Evolutionary conservation across 2,329 filamentous ascomycete genomes (phyloP), one percentile per base, ranked within the genome.

Genomic region (Scorias spongiosa): DNA sequence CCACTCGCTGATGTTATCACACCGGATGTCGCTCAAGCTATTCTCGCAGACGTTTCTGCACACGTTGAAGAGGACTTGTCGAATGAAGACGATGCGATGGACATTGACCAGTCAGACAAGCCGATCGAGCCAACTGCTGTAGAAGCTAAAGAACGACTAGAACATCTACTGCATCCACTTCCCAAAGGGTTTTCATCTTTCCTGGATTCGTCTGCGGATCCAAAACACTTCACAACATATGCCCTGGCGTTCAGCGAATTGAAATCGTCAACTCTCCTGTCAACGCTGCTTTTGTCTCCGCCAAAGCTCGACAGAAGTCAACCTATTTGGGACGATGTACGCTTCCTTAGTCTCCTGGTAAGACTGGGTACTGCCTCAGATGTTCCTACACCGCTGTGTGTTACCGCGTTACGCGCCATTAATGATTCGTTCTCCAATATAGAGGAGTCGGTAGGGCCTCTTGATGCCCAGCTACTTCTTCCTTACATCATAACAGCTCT

Each of bases 401-500:
- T 26, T 26, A 26, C 20, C 7, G 20, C 20, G 3, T 7, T 26
- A 26, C 20, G 20, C 20, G 20, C 20, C 20, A 26, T 26, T 26
- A 26, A 26, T 7, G 20, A 26, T 7, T 26, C 20, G 20, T 7
- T 26, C 3, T 26, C 20, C 20, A 26, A 26, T 7, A 7, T 26
- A 26, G 20, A 26, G 20, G 20, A 26, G 20, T 26, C 20, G 20
- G 7, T 7, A 26, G 20, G 40, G 17, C 11, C 32, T 12, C 15
- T 45, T 2, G 57, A 94, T 57, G 71, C 88, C 41, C 89, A 96
- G 58, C 75, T 77, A 10, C 60, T 95, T 14, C 58, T 94, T n/a
- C 89, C 89, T 2, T 95, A 93, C 63, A 68, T 81, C 29, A 66
- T 95, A 39, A 69, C 74, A 32, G 83, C 82, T 17, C 72, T 96